A percentile compares a stretch with the other conserved stretches of the same genome.
Evolutionary conservation across 2,329 filamentous ascomycete genomes (phyloP).

Genomic region (Madurella mycetomatis): DNA sequence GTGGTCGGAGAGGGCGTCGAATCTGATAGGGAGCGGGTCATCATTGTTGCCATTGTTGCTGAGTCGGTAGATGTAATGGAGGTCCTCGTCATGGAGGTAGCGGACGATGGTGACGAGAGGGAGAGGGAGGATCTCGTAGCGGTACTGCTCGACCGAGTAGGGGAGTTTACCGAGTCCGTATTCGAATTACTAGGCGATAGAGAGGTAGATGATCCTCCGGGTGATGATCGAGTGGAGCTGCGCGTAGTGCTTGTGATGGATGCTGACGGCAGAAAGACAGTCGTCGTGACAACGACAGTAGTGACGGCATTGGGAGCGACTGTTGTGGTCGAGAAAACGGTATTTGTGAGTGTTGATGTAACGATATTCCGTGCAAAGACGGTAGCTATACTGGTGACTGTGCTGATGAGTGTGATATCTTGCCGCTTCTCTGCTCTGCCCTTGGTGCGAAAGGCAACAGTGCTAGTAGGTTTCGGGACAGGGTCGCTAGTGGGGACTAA

Average conservation of each 20-base stretch:
- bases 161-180: not conserved
- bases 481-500: not conserved
- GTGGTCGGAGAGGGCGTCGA: too few species aligned
- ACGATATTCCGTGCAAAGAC: slow-evolving; percentile 13
- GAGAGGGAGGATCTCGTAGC: not conserved
- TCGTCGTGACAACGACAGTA: slow-evolving; percentile 24
- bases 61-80: not conserved
- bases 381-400: slow-evolving; percentile 20
- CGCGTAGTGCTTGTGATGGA: slow-evolving; percentile 2
- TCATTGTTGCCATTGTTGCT: not conserved
- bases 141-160: not conserved
- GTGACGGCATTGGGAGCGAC: slow-evolving; percentile 22
- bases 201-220: not conserved
- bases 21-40: too few species aligned
- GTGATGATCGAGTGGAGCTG: not conserved
- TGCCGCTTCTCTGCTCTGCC: slow-evolving; percentile 3
- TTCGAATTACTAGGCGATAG: not conserved
- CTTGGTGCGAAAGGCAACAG: not conserved
- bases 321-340: slow-evolving; percentile 21
- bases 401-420: slow-evolving; percentile 12
- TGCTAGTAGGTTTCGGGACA: not conserved
- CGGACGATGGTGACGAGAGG: not conserved
- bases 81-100: not conserved
- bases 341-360: slow-evolving; percentile 18
- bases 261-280: slow-evolving; percentile 14